phyloP scores from a whole-genome alignment of 164 flowering plant genomes.

The Aristolochia contorta region DNA sequence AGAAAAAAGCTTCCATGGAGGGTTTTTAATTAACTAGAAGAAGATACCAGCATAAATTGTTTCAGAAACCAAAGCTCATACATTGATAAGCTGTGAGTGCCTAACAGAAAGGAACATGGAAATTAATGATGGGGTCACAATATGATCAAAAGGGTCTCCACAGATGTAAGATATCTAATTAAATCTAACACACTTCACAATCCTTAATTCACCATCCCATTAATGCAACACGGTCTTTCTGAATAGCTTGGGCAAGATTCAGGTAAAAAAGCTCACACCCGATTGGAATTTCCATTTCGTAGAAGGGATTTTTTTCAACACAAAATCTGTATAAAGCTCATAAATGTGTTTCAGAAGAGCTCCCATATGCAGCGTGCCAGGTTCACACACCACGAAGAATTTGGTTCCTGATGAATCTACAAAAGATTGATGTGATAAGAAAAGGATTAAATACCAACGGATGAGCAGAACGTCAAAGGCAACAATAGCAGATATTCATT shows the following conservation, averaged over 20 bases:
- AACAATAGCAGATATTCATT: too few relatives aligned
- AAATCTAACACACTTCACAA: not conserved
- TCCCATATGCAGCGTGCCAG: conserved; percentile 71
- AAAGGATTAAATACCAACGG: not conserved
- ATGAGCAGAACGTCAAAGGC: too few relatives aligned
- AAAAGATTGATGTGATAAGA: not conserved
- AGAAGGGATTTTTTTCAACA: conserved; percentile 78
- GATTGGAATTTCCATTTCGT: conserved; percentile 92
- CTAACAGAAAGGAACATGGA: too few relatives aligned
- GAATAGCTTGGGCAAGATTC: conserved; percentile 26
- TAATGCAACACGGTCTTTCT: conserved; percentile 48
- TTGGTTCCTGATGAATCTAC: conserved; percentile 9
- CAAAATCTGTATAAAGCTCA: conserved; percentile 74
- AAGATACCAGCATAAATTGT: too few relatives aligned
- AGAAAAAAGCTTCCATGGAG: too few relatives aligned
- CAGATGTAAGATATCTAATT: too few relatives aligned
- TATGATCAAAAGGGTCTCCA: too few relatives aligned
- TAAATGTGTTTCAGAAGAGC: conserved; percentile 55
- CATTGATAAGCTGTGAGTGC: too few relatives aligned
- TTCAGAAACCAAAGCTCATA: too few relatives aligned
- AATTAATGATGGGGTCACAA: too few relatives aligned
- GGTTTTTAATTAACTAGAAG: too few relatives aligned
- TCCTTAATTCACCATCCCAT: conserved; percentile 40
- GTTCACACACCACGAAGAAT: conserved; percentile 73
- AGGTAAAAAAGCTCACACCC: conserved; percentile 77